Percentiles rank a stretch among this genome's conserved stretches.
Conservation (phyloP, 176 grass and related monocot genomes). For the Pontederia crassipes region DNA sequence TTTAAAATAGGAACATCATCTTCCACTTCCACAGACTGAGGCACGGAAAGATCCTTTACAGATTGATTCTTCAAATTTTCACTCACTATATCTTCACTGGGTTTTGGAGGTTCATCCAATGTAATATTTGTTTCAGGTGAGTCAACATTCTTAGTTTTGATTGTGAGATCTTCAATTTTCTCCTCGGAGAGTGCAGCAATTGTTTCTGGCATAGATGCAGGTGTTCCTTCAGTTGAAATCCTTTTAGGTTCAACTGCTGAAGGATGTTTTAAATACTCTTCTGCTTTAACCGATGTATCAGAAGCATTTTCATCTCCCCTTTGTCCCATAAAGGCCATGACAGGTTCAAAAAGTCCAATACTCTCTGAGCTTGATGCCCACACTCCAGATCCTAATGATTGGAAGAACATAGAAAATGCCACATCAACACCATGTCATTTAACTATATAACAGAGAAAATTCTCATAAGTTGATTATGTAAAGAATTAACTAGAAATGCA, state of each 20-base stretch:
- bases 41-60: slow-evolving; percentile 33
- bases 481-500: no score
- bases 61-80: slow-evolving; percentile 19
- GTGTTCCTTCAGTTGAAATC: slow-evolving; percentile 14
- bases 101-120: slow-evolving; percentile 18
- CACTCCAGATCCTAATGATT: slow-evolving; percentile 36
- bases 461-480: no score
- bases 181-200: slow-evolving; percentile 18
- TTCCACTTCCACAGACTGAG: slow-evolving; percentile 11
- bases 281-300: slow-evolving; percentile 27
- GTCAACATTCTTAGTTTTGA: slow-evolving; percentile 4
- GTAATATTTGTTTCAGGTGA: slow-evolving; percentile 12
- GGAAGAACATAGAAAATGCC: background rate
- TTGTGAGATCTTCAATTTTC: slow-evolving; percentile 26
- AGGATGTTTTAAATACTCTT: slow-evolving; percentile 21
- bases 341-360: slow-evolving; percentile 61
- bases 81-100: slow-evolving; percentile 17
- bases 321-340: slow-evolving; percentile 89
- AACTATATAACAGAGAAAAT: no score
- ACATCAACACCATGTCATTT: no score
- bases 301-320: slow-evolving; percentile 42
- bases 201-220: slow-evolving; percentile 28
- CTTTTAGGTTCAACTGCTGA: slow-evolving; percentile 27
- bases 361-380: slow-evolving; percentile 36
- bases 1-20: slow-evolving; percentile 13